Evolutionary conservation across 2,329 filamentous ascomycete species (phyloP).

Genomic region (Alternaria gansuensis): DNA sequence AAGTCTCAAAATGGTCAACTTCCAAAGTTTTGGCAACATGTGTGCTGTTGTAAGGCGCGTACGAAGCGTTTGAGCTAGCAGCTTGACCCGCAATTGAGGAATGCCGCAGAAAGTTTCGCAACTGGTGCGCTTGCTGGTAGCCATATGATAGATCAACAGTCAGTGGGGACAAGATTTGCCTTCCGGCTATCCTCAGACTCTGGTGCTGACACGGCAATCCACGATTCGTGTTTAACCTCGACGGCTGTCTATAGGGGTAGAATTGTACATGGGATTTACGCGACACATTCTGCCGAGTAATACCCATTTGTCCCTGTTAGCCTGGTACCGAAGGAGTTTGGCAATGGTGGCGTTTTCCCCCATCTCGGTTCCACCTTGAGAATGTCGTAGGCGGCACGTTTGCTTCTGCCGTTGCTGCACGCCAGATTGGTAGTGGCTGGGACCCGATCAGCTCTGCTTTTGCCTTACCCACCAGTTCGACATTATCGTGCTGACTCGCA

Average conservation of each 20-base stretch:
- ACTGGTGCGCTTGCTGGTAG: constrained; percentile 5
- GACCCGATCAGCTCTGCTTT: constrained; percentile 2
- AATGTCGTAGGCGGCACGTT: constrained; percentile 10
- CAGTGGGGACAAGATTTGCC: constrained; percentile 7
- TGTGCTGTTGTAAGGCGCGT: constrained; percentile 4
- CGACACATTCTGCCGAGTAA: not conserved
- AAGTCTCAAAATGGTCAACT: not conserved
- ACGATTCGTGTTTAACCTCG: constrained; percentile 5
- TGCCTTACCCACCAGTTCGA: not conserved
- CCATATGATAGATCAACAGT: constrained; percentile 1
- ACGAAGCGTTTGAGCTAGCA: not conserved
- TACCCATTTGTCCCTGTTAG: not conserved
- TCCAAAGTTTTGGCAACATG: constrained; percentile 1
- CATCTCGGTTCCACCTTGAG: not conserved
- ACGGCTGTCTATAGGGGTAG: not conserved
- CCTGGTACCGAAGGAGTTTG: not conserved
- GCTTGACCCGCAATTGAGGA: not conserved
- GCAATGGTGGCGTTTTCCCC: constrained; percentile 5
- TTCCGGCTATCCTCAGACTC: constrained; percentile 10
- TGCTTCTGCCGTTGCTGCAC: constrained; percentile 10
- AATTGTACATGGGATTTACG: not conserved
- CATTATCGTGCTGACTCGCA: constrained; percentile 10
- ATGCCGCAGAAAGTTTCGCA: not conserved
- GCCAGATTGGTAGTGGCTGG: not conserved
- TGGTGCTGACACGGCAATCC: constrained; percentile 5